phyloP scores from a whole-genome alignment of 208 protist species.

The Acanthamoeba triangularis region DNA sequence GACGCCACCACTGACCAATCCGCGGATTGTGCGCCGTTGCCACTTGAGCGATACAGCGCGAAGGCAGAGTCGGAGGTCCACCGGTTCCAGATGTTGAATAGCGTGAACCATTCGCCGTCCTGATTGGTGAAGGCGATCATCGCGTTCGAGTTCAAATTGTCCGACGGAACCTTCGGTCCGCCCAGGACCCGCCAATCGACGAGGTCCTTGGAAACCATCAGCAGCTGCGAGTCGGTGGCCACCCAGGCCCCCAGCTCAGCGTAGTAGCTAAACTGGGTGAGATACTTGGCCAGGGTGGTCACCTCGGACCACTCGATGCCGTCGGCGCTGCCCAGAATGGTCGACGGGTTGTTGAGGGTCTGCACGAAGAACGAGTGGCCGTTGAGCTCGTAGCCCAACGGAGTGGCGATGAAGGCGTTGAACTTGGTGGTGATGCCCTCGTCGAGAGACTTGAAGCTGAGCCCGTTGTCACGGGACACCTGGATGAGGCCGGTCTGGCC shows the following conservation, averaged over 20 bases:
- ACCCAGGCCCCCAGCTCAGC: not conserved
- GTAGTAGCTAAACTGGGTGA: not conserved
- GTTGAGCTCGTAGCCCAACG: too few relatives aligned
- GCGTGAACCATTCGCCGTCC: not conserved
- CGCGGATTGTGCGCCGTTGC: too few relatives aligned
- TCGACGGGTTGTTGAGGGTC: not conserved
- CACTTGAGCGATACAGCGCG: not conserved
- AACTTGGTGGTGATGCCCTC: not conserved
- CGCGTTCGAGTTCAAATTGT: not conserved
- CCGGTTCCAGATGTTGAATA: not conserved
- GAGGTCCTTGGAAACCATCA: not conserved
- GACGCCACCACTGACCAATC: not conserved
- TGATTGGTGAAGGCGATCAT: not conserved
- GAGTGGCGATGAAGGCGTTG: not conserved
- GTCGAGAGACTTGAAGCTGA: not conserved
- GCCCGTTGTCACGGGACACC: not conserved
- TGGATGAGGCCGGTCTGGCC: not conserved
- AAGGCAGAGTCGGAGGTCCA: not conserved
- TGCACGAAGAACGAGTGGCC: not conserved
- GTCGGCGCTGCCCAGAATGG: not conserved
- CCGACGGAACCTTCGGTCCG: not conserved
- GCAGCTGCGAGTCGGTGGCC: not conserved
- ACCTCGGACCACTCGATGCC: not conserved
- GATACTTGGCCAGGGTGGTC: not conserved
- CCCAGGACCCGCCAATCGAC: not conserved